Base-by-base conservation (phyloP, 331 rosid species). In the Cydonia oblonga region DNA sequence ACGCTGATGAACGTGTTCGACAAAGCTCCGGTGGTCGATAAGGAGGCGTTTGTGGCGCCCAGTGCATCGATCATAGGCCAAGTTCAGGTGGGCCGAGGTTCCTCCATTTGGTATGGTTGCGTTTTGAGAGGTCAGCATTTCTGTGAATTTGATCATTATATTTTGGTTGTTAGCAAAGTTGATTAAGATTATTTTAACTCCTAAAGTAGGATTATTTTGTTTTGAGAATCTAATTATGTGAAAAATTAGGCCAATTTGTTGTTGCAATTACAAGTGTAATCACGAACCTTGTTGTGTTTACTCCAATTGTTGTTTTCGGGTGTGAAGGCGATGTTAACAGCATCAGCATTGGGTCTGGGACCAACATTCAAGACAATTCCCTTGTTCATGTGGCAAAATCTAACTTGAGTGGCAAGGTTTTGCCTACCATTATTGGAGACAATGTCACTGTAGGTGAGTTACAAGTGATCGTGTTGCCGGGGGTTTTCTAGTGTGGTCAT, bases 81-180 rank as follows among this genome's bases (percentile, higher is more conserved):
- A 57, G 96, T 95, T 46, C 82, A 85, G 70, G 86, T 95, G 76
- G 99, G 99, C 42, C 80, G 85, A 33, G 93, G 89, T 15, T 89
- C 97, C 2, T 95, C 97, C 13, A 85, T 95, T 84, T 95, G 99
- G 99, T 95, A 95, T 73, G 99, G 99, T 29, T 88, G 90, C 79
- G 93, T 95, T 70, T 79, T 95, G 92, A 91, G 99, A 88, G 97
- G 98, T 93, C 76, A 78, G 81, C 15, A 15, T 58, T 57, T 68
- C 15, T 2, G 5, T 23, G 74, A 54, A 32, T 8, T 24, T 13
- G n/a, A n/a, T 28, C 23, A 28, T 7, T 68, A 46, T 44, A 44
- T 14, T 44, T 44, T 44, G 2, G 9, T 30, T 68, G 19, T 24
- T 68, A 61, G 6, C 28, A 24, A 22, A 22, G 14, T 32, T 20